Conservation (phyloP, 768 basidiomycete genomes). For the Polyporus arcularius region DNA sequence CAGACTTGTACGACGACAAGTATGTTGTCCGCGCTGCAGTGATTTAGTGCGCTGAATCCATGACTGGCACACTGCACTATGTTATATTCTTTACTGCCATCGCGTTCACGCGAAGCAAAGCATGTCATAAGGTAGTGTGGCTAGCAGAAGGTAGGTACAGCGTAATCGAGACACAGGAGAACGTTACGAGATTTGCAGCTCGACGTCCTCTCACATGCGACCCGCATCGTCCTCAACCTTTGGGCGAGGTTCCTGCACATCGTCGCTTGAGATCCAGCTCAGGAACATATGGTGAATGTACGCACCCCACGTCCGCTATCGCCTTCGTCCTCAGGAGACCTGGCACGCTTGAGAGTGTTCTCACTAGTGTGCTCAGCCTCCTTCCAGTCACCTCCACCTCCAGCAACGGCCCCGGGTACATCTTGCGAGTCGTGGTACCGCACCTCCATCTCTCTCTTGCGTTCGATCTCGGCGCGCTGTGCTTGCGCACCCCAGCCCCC, state of each 20-base stretch:
- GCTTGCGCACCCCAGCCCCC: conserved; percentile 94
- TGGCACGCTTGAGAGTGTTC: conserved; percentile 61
- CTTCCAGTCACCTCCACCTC: conserved; percentile 87
- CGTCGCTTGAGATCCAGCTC: conserved; percentile 13
- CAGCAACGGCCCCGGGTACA: conserved; percentile 77
- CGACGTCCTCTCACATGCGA: conserved; percentile 48
- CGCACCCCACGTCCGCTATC: conserved; percentile 59
- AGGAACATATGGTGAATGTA: conserved; percentile 10
- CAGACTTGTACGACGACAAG: conserved; percentile 36
- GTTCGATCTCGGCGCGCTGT: conserved; percentile 69
- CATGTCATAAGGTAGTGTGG: background rate
- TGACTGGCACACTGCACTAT: background rate
- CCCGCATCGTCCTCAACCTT: conserved; percentile 63
- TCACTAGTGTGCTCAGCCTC: conserved; percentile 51
- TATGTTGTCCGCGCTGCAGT: conserved; percentile 51
- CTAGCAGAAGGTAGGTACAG: background rate
- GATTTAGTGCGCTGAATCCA: conserved; percentile 36
- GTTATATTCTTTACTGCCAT: background rate
- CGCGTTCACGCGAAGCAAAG: background rate
- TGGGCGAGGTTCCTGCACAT: conserved; percentile 53
- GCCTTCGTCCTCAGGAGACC: conserved; percentile 79
- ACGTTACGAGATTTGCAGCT: background rate
- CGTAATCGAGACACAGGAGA: background rate
- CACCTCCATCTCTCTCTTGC: conserved; percentile 82
- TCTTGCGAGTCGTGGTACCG: conserved; percentile 82